phyloP scores from a whole-genome alignment of 2,329 filamentous ascomycete species.

The Penicillium decumbens region DNA sequence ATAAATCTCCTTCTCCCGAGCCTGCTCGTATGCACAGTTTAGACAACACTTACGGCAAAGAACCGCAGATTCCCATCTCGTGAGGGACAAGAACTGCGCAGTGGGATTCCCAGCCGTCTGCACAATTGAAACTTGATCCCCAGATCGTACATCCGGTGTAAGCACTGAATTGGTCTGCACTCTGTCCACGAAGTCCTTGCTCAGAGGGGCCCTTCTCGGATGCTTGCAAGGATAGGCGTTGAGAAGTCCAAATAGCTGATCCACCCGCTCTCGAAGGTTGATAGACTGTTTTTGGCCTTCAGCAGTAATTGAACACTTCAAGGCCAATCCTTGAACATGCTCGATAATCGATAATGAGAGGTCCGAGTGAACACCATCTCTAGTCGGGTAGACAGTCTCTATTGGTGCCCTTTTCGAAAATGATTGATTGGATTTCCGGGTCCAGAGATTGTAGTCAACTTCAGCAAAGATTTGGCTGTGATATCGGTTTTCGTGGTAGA shows the following conservation, averaged over 20 bases:
- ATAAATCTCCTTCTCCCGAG: not conserved
- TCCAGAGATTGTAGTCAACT: not conserved
- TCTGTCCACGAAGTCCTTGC: not conserved
- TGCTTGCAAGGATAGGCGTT: not conserved
- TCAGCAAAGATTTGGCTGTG: not conserved
- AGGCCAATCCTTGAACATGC: not conserved
- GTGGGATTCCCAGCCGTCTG: not conserved
- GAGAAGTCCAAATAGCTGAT: not conserved
- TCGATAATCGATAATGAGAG: not conserved
- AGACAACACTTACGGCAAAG: not conserved
- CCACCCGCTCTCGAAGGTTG: not conserved
- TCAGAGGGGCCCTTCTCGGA: not conserved
- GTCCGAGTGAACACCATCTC: not conserved
- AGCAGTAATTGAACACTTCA: not conserved
- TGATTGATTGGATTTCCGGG: not conserved
- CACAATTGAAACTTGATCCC: not conserved
- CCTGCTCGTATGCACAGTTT: constrained; percentile 4
- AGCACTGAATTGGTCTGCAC: not conserved
- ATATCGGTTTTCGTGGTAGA: not conserved
- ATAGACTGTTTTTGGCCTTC: not conserved
- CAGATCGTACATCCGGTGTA: not conserved
- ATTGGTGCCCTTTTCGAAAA: not conserved
- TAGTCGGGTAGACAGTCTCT: not conserved
- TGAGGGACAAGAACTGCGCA: not conserved
- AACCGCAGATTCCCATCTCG: not conserved